Evolutionary conservation across 2,329 filamentous ascomycete species (phyloP), one percentile per base, ranked within the genome.

Genomic region (Diplodia sapinea): DNA sequence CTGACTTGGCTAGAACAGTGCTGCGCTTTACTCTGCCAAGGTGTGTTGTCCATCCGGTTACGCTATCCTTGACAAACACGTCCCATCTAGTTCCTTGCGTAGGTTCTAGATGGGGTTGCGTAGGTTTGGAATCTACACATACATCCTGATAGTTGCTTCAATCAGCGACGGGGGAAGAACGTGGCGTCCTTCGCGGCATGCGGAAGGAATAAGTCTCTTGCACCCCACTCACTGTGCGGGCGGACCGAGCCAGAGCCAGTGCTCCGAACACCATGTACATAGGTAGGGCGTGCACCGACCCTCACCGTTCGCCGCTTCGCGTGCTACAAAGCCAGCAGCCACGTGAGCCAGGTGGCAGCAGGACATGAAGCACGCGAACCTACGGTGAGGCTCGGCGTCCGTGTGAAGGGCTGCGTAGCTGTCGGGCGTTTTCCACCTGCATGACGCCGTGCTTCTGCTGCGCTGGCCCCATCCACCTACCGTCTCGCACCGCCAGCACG

Each of bases 391-490:
- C 57, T n/a, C 29, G 36, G 56, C 36, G 38, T 47, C 31, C 59
- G 47, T 51, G 31, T 47, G 26, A 26, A 51, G n/a, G 40, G 31
- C 50, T 51, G 47, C 38, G 36, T 63, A 29, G 43, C 8, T 36
- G 33, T 12, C 11, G 59, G 47, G 47, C 31, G 36, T 51, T 63
- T 51, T 33, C 57, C 47, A 47, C 47, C 12, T 36, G 59, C 59
- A 63, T 51, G 59, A 63, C 50, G 59, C 59, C 9, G 31, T 63
- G 40, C 31, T 63, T 23, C 47, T 63, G 59, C 59, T 63, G 59
- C 59, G 59, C 47, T 63, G 59, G 59, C 47, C 43, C 59, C 59
- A 63, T 62, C 57, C 57, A 33, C 26, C 26, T 26, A 62, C 26
- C 57, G n/a, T 50, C 57, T 9, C 49, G 40, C 43, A 20, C 57